A percentile compares a stretch with the other conserved stretches of the same genome.
These are phyloP conservation scores for Tubosaeta brunneosetosa DNA, from an alignment of 768 basidiomycete species.

Conservation along the genomic window DNA sequence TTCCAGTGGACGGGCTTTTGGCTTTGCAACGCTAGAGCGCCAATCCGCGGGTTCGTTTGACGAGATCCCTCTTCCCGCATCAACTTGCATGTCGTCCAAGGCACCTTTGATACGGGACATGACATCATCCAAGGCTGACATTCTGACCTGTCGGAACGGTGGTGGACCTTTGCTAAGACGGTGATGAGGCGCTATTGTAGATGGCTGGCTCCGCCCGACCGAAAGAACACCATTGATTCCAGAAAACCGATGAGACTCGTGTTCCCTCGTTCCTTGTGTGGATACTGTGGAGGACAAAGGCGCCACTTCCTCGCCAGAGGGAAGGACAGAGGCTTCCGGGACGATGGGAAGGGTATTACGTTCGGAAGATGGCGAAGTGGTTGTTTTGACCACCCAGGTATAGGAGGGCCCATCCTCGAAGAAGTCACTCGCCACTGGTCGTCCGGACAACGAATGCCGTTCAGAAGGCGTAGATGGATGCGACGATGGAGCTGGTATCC, in stretches of 20 bases:
- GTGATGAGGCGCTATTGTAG: constrained; percentile 15
- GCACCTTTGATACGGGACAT: constrained; percentile 87
- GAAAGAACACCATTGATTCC: constrained; percentile 15
- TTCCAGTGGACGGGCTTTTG: constrained; percentile 18
- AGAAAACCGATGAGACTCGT: constrained; percentile 16
- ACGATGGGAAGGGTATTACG: constrained; percentile 11
- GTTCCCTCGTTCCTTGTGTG: constrained; percentile 15
- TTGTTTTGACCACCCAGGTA: constrained; percentile 37
- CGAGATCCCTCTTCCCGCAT: constrained; percentile 24
- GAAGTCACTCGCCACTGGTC: constrained; percentile 67
- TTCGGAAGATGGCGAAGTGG: constrained; percentile 15
- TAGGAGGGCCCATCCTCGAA: constrained; percentile 48
- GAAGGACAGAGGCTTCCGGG: constrained; percentile 11
- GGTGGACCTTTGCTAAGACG: constrained; percentile 20
- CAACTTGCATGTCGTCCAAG: constrained; percentile 61
- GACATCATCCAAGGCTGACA: constrained; percentile 75
- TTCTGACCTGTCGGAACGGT: constrained; percentile 46
- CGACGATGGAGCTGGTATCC: constrained; percentile 14
- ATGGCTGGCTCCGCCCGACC: constrained; percentile 15
- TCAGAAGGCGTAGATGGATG: constrained; percentile 17
- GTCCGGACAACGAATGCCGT: constrained; percentile 29
- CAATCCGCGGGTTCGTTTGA: constrained; percentile 19
- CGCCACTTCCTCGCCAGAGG: constrained; percentile 8
- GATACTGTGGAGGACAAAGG: background rate
- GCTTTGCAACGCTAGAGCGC: constrained; percentile 19